Base-by-base conservation (phyloP, 352 stramenopile species). In the Phytophthora crassamura region DNA sequence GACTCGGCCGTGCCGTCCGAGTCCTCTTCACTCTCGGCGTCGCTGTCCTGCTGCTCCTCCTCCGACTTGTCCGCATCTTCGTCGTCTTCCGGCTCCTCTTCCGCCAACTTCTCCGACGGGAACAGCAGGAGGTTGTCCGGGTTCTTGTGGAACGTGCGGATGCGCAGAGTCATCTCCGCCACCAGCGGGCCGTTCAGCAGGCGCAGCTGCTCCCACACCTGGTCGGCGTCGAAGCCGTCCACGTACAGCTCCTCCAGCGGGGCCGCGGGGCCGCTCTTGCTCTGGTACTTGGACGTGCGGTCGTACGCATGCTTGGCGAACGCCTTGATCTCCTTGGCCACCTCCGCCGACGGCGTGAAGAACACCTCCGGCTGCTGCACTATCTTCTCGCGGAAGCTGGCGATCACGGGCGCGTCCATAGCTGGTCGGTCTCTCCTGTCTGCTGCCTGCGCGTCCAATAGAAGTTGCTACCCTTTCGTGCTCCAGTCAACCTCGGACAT, bases 171-270 rank as follows among this genome's bases (percentile, higher is more conserved):
- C 45, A 92, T 74, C 67, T 93, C 83, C 43, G 76, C 70, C 41
- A 89, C 68, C 38, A 95, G 58, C 63, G 86, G 84, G 14, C 67
- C 82, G 61, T 95, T 95, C 64, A 90, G 78, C 54, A 95, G 73
- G 36, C 84, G 80, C n/a, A 95, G 75, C 68, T 95, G 86, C 67
- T 93, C 86, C 86, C 86, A 95, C 41, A 95, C 83, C 71, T 93
- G 86, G 60, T 95, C 84, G 10, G 83, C 82, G 42, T 95, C 83
- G 46, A 95, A 95, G 55, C 81, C 86, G 34, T 93, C 84, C 53
- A 95, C 70, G 42, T 93, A 95, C 5, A 95, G 67, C 67, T 93
- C 75, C 33, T 90, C 82, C 62, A 95, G 70, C 22, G 84, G 69
- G 12, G 77, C 81, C 28, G 69, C 66, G 2, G 64, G 57, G 10